Conservation (phyloP, 2,329 filamentous ascomycete species). For the Fusarium brevicatenulatum region DNA sequence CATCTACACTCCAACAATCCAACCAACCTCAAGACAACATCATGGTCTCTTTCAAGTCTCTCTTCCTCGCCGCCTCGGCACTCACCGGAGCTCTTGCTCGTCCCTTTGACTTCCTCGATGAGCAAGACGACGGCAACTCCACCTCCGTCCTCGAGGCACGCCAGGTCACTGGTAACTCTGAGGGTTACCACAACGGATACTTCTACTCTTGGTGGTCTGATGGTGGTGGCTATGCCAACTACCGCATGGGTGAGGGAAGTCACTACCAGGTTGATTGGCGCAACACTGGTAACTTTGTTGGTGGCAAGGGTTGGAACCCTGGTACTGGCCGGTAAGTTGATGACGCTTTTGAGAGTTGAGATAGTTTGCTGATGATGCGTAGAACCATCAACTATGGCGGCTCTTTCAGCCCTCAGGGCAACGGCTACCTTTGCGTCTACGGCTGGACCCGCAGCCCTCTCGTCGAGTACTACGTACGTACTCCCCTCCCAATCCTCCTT, state of each 20-base stretch:
- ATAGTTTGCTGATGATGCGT: neutral
- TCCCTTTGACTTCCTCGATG: conserved; percentile 18
- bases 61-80: conserved; percentile 10
- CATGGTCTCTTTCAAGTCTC: conserved; percentile 15
- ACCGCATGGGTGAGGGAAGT: conserved; percentile 4
- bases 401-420: conserved; percentile 10
- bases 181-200: conserved; percentile 14
- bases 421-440: conserved; percentile 13
- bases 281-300: conserved; percentile 24
- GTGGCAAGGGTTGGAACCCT: conserved; percentile 20
- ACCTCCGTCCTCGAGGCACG: conserved; percentile 10
- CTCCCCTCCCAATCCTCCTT: rapidly evolving
- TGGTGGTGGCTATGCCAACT: conserved; percentile 11
- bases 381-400: conserved; percentile 24
- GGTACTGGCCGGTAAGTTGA: conserved; percentile 11
- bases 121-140: conserved; percentile 12
- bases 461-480: conserved; percentile 18
- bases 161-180: conserved; percentile 10
- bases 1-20: neutral
- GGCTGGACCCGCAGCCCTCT: conserved; percentile 18
- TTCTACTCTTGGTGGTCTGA: conserved; percentile 29
- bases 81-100: conserved; percentile 13
- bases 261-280: conserved; percentile 11
- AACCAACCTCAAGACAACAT: rapidly evolving
- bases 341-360: rapidly evolving